Conservation (phyloP, 73 alveolate genomes). For the Tetrahymena thermophila region DNA sequence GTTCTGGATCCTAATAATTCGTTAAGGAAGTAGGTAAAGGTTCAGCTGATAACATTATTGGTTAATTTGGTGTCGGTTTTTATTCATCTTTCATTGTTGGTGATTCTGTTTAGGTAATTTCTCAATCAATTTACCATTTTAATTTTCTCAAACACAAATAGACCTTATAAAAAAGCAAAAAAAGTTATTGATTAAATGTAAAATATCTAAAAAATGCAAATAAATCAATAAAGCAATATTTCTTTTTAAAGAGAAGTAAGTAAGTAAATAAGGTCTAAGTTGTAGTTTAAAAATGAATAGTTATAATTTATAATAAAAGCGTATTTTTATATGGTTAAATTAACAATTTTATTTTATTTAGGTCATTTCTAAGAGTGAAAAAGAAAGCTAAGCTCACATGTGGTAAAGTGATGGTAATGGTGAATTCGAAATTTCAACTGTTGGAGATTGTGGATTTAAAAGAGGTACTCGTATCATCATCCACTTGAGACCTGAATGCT, state of each 20-base stretch:
- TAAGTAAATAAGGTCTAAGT: too few relatives aligned
- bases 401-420: constrained; percentile 77
- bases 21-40: constrained; percentile 49
- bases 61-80: constrained; percentile 80
- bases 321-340: neutral
- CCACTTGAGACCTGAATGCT: constrained; percentile 51
- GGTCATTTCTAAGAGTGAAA: constrained; percentile 56
- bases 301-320: too few relatives aligned
- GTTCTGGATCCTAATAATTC: constrained; percentile 58
- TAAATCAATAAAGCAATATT: too few relatives aligned
- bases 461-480: constrained; percentile 66
- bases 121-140: neutral
- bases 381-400: constrained; percentile 43
- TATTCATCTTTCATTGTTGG: constrained; percentile 69
- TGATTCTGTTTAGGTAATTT: constrained; percentile 46
- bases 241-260: too few relatives aligned
- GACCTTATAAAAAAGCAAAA: neutral
- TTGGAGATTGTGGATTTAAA: constrained; percentile 28
- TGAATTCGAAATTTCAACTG: constrained; percentile 43
- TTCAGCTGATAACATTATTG: constrained; percentile 57
- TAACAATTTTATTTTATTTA: neutral
- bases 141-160: too few relatives aligned
- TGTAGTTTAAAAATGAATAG: too few relatives aligned
- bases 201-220: too few relatives aligned
- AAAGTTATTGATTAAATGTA: too few relatives aligned